Evolutionary conservation across 371 early-diverging fungal species (phyloP).

Genomic region (Coemansia sp.): DNA sequence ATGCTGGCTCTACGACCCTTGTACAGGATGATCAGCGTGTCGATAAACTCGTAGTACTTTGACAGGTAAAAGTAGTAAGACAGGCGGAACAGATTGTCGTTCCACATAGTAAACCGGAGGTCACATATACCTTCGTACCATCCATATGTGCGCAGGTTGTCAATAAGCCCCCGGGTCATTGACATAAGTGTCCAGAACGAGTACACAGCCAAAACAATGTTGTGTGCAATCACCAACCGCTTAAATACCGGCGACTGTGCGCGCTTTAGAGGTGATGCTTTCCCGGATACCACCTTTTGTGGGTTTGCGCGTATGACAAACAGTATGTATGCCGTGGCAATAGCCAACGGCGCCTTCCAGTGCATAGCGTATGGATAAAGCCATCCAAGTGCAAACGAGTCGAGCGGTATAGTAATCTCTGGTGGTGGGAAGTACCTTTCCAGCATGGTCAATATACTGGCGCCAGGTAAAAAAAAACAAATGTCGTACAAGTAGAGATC

Average conservation of each 20-base stretch:
- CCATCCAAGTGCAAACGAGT: conserved; percentile 42
- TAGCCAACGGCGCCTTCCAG: conserved; percentile 69
- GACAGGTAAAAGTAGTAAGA: conserved; percentile 82
- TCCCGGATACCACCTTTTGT: conserved; percentile 53
- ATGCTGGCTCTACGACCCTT: conserved; percentile 77
- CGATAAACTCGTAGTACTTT: conserved; percentile 86
- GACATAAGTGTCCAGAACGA: conserved; percentile 68
- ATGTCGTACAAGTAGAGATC: neutral
- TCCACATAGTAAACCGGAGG: conserved; percentile 64
- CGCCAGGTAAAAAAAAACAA: neutral
- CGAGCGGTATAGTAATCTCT: conserved; percentile 29
- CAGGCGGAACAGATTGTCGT: conserved; percentile 69
- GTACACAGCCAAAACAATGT: conserved; percentile 66
- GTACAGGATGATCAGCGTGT: conserved; percentile 79
- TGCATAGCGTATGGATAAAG: conserved; percentile 59
- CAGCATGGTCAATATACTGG: conserved; percentile 16
- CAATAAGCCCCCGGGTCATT: conserved; percentile 60
- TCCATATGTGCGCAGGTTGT: conserved; percentile 52
- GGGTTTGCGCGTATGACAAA: conserved; percentile 63
- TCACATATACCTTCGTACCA: conserved; percentile 63
- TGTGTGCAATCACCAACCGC: conserved; percentile 74
- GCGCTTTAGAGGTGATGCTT: conserved; percentile 55
- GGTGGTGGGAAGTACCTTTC: conserved; percentile 36
- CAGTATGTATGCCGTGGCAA: conserved; percentile 61
- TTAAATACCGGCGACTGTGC: conserved; percentile 55